Percentiles rank a stretch among this genome's conserved stretches.
Conservation (phyloP, 192 early-diverging fungal genomes). For the Martensiomyces pterosporus region DNA sequence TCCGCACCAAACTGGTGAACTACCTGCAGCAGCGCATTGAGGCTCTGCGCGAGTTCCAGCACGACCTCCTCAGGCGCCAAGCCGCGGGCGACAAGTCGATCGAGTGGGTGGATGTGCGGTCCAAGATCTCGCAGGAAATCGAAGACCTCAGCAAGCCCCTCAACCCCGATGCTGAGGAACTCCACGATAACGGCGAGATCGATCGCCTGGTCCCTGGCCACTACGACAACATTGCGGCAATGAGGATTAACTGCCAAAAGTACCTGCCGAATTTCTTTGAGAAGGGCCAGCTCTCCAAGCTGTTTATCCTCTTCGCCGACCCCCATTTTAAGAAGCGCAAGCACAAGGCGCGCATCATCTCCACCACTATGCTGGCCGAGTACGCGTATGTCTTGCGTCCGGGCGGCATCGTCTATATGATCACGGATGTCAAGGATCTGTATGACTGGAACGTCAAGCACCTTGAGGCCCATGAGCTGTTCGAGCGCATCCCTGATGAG, state of each 20-base stretch:
- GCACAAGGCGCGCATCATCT: constrained; percentile 97
- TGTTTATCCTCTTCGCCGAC: constrained; percentile 98
- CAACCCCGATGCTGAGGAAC: constrained; percentile 22
- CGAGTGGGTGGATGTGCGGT: constrained; percentile 51
- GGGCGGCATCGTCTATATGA: constrained; percentile 93
- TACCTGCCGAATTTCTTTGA: constrained; percentile 97
- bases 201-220: constrained; percentile 55
- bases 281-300: constrained; percentile 91
- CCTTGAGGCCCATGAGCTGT: constrained; percentile 89
- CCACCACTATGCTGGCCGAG: constrained; percentile 80
- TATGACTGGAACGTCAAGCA: constrained; percentile 96
- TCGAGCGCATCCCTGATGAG: constrained; percentile 75
- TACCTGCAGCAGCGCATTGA: constrained; percentile 88
- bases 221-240: constrained; percentile 95
- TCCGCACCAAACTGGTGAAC: constrained; percentile 89
- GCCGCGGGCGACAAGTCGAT: neutral
- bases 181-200: constrained; percentile 48
- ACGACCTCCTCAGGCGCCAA: constrained; percentile 12
- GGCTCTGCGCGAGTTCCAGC: constrained; percentile 69
- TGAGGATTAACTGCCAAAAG: constrained; percentile 99
- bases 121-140: constrained; percentile 33
- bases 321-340: constrained; percentile 99
- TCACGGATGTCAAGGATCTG: constrained; percentile 90
- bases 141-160: constrained; percentile 12
- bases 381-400: constrained; percentile 91